Base-by-base conservation (phyloP, 1,139 yeast genomes). In the Suzukiozyma palmioleophila region DNA sequence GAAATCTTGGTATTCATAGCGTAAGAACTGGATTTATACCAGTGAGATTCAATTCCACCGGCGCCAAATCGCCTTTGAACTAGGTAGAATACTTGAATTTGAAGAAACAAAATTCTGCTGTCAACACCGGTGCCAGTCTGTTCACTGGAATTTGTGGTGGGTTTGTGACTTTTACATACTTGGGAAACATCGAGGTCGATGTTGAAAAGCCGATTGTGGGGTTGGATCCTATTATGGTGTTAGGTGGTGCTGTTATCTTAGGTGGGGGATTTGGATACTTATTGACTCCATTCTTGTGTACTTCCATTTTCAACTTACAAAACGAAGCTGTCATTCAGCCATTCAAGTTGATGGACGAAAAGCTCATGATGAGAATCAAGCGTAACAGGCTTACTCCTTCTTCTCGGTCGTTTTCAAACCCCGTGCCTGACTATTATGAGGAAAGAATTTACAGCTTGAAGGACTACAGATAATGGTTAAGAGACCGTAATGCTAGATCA, bases 381-480 rank as follows among this genome's bases (percentile, higher is more conserved):
- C 68, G 69, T 44, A 84, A 88, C 62, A 75, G 98, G 52, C 97
- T 90, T 32, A 95, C 92, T 62, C 96, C 98, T 10, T 77, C 90
- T n/a, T 81, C 87, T 40, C 96, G 89, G 65, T 81, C 90, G 54
- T 83, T 88, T 63, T 79, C 92, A 45, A 92, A 92, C 63, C 98
- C 97, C 9, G 95, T 92, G 33, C 97, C 97, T 14, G 98, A 92
- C 61, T 94, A 89, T 65, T 92, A 92, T 57, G 98, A 98, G 26
- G 98, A 92, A 65, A 86, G 87, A 63, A 90, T 92, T 47, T 88
- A 89, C 43, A 84, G 95, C 33, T 66, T 90, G 57, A 78, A 80
- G 53, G 92, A 81, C 50, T 92, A 92, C 64, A 84, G 89, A 63
- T 94, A 87, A 59, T 92, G 98, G 98, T 75, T 92, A 53, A 79